phyloP scores from a whole-genome alignment of 2,329 filamentous ascomycete genomes.

The Hymenoscyphus infarciens region DNA sequence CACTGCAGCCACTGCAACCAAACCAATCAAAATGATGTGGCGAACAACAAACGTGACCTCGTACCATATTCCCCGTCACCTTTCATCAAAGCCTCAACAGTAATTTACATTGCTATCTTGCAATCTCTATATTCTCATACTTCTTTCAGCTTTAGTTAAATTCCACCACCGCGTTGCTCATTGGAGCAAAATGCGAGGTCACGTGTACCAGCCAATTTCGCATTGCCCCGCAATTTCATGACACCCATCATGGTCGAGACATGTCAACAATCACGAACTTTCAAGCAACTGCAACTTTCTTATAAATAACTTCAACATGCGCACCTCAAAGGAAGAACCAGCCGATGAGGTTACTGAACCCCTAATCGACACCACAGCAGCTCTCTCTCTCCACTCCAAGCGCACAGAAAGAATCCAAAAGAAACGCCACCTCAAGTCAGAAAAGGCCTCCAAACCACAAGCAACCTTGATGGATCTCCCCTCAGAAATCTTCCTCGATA shows the following conservation, averaged over 20 bases:
- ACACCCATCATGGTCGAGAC: background rate
- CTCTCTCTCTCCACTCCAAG: constrained; percentile 48
- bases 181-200: too few relatives aligned
- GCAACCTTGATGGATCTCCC: constrained; percentile 46
- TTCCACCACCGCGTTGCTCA: too few relatives aligned
- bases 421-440: constrained; percentile 41
- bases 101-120: too few relatives aligned
- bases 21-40: too few relatives aligned
- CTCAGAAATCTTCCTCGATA: constrained; percentile 48
- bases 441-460: constrained; percentile 34
- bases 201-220: background rate
- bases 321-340: background rate
- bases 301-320: background rate
- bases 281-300: background rate
- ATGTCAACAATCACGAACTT: background rate
- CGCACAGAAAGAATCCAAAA: constrained; percentile 47
- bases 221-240: background rate
- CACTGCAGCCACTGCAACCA: too few relatives aligned
- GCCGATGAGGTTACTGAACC: constrained; percentile 34
- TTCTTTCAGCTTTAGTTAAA: too few relatives aligned
- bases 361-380: constrained; percentile 47
- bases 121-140: too few relatives aligned
- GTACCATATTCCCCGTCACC: too few relatives aligned
- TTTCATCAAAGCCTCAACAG: too few relatives aligned
- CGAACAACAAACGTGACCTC: too few relatives aligned